Conservation (phyloP, 306 rosid genomes). For the Quercus engelmannii region DNA sequence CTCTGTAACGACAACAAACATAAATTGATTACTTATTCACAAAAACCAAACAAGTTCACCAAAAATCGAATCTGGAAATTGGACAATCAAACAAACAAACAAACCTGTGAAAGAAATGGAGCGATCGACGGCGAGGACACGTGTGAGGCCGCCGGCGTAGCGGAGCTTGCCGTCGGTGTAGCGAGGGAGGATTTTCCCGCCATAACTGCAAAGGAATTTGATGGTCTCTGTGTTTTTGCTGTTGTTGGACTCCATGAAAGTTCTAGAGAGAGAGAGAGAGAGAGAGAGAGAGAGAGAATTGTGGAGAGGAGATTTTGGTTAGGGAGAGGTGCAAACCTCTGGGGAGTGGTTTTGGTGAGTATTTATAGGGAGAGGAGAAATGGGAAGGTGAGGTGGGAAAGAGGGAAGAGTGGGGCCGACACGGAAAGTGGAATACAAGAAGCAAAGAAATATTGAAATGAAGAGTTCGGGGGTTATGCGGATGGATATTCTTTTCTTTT, state of each 20-base stretch:
- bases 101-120: constrained; percentile 67
- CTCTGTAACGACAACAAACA: constrained; percentile 32
- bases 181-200: constrained; percentile 83
- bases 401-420: constrained; percentile 27
- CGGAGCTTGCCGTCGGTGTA: constrained; percentile 70
- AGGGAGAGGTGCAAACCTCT: constrained; percentile 34
- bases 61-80: not conserved
- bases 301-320: not conserved
- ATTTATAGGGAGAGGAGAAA: constrained; percentile 36
- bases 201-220: constrained; percentile 83
- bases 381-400: not conserved
- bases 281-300: not conserved
- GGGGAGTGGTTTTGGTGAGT: constrained; percentile 18
- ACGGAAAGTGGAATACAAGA: not conserved
- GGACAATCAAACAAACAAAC: not conserved
- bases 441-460: not conserved
- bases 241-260: constrained; percentile 20
- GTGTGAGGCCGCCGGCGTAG: constrained; percentile 75
- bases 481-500: constrained; percentile 24
- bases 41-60: not conserved
- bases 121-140: constrained; percentile 65
- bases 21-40: not conserved
- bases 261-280: not conserved
- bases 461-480: not conserved
- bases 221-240: constrained; percentile 15